A percentile compares a stretch with the other conserved stretches of the same genome.
Evolutionary conservation across 75 land plant genomes (phyloP).

Genomic region (Picea sitchensis): DNA sequence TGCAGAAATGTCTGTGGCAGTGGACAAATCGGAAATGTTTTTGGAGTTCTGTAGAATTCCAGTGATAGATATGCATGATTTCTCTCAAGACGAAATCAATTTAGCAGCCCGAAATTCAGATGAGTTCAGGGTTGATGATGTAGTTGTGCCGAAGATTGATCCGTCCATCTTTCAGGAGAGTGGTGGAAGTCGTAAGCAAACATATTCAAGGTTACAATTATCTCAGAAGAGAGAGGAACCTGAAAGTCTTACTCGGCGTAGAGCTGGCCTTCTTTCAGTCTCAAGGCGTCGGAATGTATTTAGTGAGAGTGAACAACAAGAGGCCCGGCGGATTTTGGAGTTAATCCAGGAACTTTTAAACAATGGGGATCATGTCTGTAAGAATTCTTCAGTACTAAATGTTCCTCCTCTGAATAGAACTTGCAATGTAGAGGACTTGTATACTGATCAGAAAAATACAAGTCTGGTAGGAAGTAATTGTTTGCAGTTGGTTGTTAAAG

Average conservation of each 20-base stretch:
- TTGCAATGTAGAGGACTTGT: neutral
- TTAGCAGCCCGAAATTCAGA: conserved; percentile 9
- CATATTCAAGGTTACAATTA: conserved; percentile 63
- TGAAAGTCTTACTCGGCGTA: neutral
- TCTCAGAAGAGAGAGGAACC: conserved; percentile 18
- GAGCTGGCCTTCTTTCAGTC: conserved; percentile 6
- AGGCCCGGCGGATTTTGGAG: neutral
- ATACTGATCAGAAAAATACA: neutral
- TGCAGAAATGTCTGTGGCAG: conserved; percentile 2
- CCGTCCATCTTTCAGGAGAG: conserved; percentile 66
- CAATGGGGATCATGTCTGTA: neutral
- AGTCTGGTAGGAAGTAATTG: neutral
- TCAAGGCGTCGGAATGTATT: conserved; percentile 1
- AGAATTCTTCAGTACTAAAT: neutral
- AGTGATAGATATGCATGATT: conserved; percentile 30
- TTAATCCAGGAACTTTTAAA: neutral
- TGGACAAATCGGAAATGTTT: neutral
- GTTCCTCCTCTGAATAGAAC: neutral
- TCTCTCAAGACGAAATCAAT: conserved; percentile 34
- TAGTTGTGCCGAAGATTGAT: conserved; percentile 51
- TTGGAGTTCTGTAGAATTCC: conserved; percentile 13
- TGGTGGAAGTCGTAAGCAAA: conserved; percentile 66
- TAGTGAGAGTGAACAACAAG: neutral
- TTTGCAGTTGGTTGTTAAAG: conserved; percentile 3
- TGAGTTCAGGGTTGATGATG: conserved; percentile 19